Percentiles rank a stretch among this genome's conserved stretches.
These are phyloP conservation scores for Gnomoniopsis smithogilvyi DNA, from an alignment of 2,329 filamentous ascomycete genomes.

Conservation along the genomic window DNA sequence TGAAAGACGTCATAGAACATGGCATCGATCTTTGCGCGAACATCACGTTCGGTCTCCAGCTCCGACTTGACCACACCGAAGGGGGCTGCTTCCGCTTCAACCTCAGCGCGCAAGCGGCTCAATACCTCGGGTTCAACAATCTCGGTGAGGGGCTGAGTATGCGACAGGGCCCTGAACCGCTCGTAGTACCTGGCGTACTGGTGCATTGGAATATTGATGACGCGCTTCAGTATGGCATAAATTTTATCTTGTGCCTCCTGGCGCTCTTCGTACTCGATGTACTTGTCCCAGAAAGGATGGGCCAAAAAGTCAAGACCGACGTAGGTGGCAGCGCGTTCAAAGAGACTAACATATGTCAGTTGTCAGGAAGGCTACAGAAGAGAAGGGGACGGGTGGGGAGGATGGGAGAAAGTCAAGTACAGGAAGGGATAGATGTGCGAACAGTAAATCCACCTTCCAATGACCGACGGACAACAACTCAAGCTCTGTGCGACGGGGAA, in stretches of 20 bases:
- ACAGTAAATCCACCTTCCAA: slow-evolving; percentile 47
- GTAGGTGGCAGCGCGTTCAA: slow-evolving; percentile 80
- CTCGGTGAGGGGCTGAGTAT: slow-evolving; percentile 68
- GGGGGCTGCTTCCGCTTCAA: slow-evolving; percentile 61
- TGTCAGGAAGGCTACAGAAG: slow-evolving; percentile 16
- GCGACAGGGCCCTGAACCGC: slow-evolving; percentile 75
- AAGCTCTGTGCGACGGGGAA: slow-evolving; percentile 44
- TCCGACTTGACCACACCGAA: slow-evolving; percentile 56
- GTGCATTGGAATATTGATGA: slow-evolving; percentile 90
- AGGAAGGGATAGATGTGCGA: slow-evolving; percentile 53
- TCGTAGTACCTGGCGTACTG: slow-evolving; percentile 96
- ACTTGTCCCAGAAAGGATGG: slow-evolving; percentile 98
- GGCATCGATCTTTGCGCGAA: slow-evolving; percentile 75
- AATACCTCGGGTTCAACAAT: slow-evolving; percentile 68
- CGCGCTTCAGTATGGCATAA: slow-evolving; percentile 75
- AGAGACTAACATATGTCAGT: slow-evolving; percentile 64
- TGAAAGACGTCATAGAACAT: slow-evolving; percentile 80
- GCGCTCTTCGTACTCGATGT: slow-evolving; percentile 93
- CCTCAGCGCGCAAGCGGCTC: slow-evolving; percentile 65
- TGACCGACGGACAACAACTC: slow-evolving; percentile 34
- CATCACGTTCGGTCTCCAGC: slow-evolving; percentile 76
- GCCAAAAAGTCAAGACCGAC: slow-evolving; percentile 92
- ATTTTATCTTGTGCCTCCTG: slow-evolving; percentile 81
- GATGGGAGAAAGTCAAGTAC: slow-evolving; percentile 58
- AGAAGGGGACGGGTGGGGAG: slow-evolving; percentile 25